Conservation (phyloP, 2,329 filamentous ascomycete species). For the Microdochium paspali region DNA sequence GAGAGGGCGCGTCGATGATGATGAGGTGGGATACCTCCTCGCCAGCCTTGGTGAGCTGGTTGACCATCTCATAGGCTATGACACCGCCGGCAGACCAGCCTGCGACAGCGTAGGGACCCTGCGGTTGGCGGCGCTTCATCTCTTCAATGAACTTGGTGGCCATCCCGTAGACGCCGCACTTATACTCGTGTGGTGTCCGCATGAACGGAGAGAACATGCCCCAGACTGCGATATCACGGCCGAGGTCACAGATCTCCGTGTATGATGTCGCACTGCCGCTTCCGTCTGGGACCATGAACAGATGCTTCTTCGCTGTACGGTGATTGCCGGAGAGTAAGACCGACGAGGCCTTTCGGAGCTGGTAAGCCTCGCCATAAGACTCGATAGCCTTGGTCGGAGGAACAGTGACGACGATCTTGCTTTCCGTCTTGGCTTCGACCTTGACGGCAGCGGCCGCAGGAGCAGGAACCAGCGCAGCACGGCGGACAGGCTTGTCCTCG, state of each 20-base stretch:
- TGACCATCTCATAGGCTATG: conserved; percentile 58
- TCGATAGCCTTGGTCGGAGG: conserved; percentile 32
- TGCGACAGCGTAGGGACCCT: conserved; percentile 57
- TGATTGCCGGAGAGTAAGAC: conserved; percentile 39
- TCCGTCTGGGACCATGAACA: conserved; percentile 47
- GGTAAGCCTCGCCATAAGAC: conserved; percentile 30
- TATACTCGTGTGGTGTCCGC: conserved; percentile 57
- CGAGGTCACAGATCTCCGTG: conserved; percentile 46
- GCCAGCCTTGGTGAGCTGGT: conserved; percentile 46
- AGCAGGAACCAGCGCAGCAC: conserved; percentile 16
- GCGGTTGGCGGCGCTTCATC: conserved; percentile 61
- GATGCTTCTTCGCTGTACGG: conserved; percentile 32
- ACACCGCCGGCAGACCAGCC: conserved; percentile 75
- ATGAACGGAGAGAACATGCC: conserved; percentile 63
- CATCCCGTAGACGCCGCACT: conserved; percentile 56
- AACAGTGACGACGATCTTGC: conserved; percentile 23
- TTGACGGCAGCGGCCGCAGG: conserved; percentile 7
- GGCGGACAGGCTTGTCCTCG: conserved; percentile 27
- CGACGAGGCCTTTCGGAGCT: conserved; percentile 38
- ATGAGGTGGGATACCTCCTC: conserved; percentile 51
- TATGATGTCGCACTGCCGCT: conserved; percentile 59
- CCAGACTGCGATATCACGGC: conserved; percentile 37
- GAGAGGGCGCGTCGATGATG: conserved; percentile 58
- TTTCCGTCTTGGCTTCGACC: conserved; percentile 15
- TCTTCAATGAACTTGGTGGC: conserved; percentile 57